Evolutionary conservation across 805 yeast genomes (phyloP).

Genomic region (Ogataea pini): DNA sequence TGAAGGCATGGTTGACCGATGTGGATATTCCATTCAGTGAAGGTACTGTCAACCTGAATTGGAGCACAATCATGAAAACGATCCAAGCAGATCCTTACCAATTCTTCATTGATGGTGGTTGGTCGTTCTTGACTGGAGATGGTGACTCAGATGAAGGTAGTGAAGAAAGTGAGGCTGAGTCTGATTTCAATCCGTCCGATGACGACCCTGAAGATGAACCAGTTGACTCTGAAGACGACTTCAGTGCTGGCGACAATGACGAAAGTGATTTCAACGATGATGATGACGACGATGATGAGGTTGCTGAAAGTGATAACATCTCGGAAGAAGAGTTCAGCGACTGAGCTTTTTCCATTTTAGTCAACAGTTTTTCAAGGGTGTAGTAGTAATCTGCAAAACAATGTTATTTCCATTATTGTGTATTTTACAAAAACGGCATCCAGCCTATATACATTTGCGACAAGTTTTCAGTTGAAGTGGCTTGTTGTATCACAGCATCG

Average conservation of each 20-base stretch:
- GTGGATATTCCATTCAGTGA: slow-evolving; percentile 94
- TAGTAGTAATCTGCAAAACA: not conserved
- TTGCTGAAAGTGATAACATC: slow-evolving; percentile 31
- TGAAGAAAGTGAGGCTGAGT: slow-evolving; percentile 67
- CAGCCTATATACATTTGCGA: slow-evolving; percentile 94
- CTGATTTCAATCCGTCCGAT: slow-evolving; percentile 61
- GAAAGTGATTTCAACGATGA: slow-evolving; percentile 29
- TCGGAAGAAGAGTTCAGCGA: slow-evolving; percentile 37
- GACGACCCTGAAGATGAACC: slow-evolving; percentile 62
- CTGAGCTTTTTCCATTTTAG: slow-evolving; percentile 9
- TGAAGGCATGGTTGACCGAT: slow-evolving; percentile 96
- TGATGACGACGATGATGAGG: slow-evolving; percentile 25
- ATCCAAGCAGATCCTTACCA: slow-evolving; percentile 90
- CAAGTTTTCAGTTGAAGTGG: slow-evolving; percentile 68
- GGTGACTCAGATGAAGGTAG: slow-evolving; percentile 75
- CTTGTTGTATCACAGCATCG: slow-evolving; percentile 81
- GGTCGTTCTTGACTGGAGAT: slow-evolving; percentile 90
- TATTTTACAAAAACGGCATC: slow-evolving; percentile 63
- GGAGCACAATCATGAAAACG: slow-evolving; percentile 95
- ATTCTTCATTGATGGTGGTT: slow-evolving; percentile 93
- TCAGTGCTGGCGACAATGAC: slow-evolving; percentile 27
- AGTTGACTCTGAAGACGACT: slow-evolving; percentile 37
- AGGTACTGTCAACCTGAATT: slow-evolving; percentile 93
- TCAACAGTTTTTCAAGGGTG: not conserved
- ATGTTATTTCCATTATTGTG: not conserved